phyloP scores from a whole-genome alignment of 352 stramenopile species.

The Phytopythium montanum region DNA sequence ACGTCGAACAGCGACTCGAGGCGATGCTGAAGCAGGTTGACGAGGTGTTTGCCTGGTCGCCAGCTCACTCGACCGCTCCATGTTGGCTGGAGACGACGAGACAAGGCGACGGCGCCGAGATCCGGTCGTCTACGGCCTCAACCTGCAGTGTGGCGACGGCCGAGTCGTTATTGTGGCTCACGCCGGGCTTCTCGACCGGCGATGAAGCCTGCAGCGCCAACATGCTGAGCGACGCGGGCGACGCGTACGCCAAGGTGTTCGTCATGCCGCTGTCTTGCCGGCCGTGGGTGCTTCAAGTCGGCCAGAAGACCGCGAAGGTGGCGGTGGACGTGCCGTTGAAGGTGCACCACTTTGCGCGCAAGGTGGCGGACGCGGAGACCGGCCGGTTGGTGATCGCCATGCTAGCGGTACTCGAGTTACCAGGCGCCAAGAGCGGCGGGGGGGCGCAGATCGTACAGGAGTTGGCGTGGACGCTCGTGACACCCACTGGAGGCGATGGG shows the following conservation, averaged over 20 bases:
- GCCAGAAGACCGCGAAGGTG: neutral
- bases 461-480: neutral
- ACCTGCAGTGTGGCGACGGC: neutral
- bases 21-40: neutral
- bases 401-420: neutral
- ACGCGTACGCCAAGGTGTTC: neutral
- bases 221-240: neutral
- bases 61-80: neutral
- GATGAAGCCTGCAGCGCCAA: neutral
- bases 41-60: neutral
- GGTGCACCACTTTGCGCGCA: constrained; percentile 1
- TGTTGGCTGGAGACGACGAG: neutral
- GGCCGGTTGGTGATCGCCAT: neutral
- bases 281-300: neutral
- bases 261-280: neutral
- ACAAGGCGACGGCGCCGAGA: neutral
- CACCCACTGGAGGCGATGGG: neutral
- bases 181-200: neutral
- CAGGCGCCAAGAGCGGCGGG: neutral
- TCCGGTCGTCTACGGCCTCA: constrained; percentile 1
- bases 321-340: neutral
- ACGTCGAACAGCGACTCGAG: neutral
- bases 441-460: neutral
- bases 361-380: neutral
- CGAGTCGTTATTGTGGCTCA: neutral